Evolutionary conservation across 208 protist genomes (phyloP), one percentile per base, ranked within the genome.

Genomic region (Acanthamoeba sp.): DNA sequence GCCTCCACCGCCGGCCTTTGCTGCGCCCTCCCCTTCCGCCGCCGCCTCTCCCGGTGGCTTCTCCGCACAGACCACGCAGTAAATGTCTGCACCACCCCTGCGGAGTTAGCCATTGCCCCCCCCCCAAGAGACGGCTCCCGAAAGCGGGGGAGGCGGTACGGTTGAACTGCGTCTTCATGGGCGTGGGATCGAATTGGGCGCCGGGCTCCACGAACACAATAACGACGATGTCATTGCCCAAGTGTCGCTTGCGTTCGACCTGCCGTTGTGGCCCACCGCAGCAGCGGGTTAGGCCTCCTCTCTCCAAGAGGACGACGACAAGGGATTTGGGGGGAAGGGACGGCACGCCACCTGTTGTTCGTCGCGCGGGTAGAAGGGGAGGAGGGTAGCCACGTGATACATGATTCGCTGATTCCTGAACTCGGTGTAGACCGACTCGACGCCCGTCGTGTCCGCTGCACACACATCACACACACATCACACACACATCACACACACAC

Each of bases 281-380:
- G 12, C 55, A 27, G 55, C 12, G 12, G 55, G 55, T 62, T 62
- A 62, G 12, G 55, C 22, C 55, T 22, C 16, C 12, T 62, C 55
- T 27, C 22, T 62, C 12, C 12, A 22, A 22, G 22, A 27, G 12
- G 55, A 27, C 12, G 12, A 27, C 22, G 55, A 62, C 16, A 12
- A 62, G 16, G n/a, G n/a, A n/a, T n/a, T n/a, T n/a, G n/a, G n/a
- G n/a, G n/a, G n/a, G n/a, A n/a, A n/a, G n/a, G n/a, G n/a, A n/a
- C n/a, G n/a, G n/a, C n/a, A n/a, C n/a, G n/a, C n/a, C n/a, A 95
- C 93, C 93, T 97, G 96, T 62, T 97, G 96, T 57, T 95, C 93
- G 80, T 97, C 96, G 34, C 94, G 94, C 40, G 78, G 73, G 24
- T 95, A 95, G 73, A 96, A 97, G 27, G 95, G 96, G 22, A 97